Conservation (phyloP, 768 basidiomycete species). For the Lentinula aciculospora region DNA sequence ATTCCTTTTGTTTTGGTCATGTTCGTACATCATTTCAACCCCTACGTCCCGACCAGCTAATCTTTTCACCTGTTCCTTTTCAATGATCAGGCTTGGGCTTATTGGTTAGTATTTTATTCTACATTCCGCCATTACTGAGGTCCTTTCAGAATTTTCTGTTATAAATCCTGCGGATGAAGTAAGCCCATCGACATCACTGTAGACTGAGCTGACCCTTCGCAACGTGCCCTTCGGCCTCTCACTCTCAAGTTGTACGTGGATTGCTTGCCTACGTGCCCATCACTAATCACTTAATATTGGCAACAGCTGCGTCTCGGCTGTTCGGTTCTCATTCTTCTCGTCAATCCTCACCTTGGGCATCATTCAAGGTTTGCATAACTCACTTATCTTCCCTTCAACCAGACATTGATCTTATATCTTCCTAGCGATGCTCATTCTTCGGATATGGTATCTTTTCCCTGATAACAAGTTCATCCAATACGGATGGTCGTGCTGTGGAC, state of each 20-base stretch:
- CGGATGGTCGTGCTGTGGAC: conserved; percentile 23
- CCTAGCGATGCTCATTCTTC: conserved; percentile 34
- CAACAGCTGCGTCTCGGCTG: conserved; percentile 22
- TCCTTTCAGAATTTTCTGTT: conserved; percentile 17
- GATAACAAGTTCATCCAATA: conserved; percentile 20
- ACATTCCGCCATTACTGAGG: background rate
- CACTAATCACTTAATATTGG: background rate
- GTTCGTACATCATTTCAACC: conserved; percentile 9
- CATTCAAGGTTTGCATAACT: conserved; percentile 26
- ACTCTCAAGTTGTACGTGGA: conserved; percentile 5
- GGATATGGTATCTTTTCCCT: conserved; percentile 38
- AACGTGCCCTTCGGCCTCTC: conserved; percentile 23
- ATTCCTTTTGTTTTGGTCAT: conserved; percentile 19
- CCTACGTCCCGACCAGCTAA: background rate
- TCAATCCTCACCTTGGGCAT: conserved; percentile 23
- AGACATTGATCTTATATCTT: background rate
- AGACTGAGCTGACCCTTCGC: background rate
- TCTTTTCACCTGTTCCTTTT: background rate
- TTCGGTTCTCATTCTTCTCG: conserved; percentile 19
- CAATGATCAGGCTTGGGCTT: conserved; percentile 12
- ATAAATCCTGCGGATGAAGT: conserved; percentile 20
- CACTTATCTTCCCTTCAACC: background rate
- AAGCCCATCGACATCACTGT: conserved; percentile 6
- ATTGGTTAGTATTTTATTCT: conserved; percentile 13
- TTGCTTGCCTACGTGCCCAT: background rate